phyloP scores from a whole-genome alignment of 139 green algal species.

The Coelastrella sp. region DNA sequence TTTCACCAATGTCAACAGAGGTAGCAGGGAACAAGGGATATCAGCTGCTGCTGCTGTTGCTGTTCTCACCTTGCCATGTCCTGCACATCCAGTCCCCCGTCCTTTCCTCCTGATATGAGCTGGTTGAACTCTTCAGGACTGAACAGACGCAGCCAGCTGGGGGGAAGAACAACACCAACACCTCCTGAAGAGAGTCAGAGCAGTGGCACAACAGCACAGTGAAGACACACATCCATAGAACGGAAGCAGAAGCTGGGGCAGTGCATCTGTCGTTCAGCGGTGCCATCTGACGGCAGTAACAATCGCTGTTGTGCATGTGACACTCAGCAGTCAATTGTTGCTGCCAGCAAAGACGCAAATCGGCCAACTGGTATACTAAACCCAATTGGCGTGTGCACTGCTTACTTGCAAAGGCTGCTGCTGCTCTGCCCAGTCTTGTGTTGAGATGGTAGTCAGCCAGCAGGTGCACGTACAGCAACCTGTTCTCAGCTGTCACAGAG shows the following conservation, averaged over 20 bases:
- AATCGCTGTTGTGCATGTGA: too few species aligned
- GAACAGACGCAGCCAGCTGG: conserved; percentile 80
- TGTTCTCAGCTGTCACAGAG: conserved; percentile 78
- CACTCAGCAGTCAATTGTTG: too few species aligned
- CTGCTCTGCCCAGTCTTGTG: conserved; percentile 67
- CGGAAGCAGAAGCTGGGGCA: too few species aligned
- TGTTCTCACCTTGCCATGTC: conserved; percentile 77
- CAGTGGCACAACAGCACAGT: too few species aligned
- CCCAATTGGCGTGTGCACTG: too few species aligned
- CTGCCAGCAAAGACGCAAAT: too few species aligned
- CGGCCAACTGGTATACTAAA: too few species aligned
- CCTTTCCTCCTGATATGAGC: conserved; percentile 62
- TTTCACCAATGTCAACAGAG: too few species aligned
- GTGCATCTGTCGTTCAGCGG: too few species aligned
- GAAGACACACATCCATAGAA: too few species aligned
- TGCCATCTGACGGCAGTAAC: too few species aligned
- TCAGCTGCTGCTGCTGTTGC: not conserved
- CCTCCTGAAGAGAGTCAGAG: conserved; percentile 11
- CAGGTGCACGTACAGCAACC: conserved; percentile 83
- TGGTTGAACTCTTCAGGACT: conserved; percentile 87
- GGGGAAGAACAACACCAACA: conserved; percentile 63
- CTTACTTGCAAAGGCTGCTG: conserved; percentile 84
- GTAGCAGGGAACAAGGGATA: too few species aligned
- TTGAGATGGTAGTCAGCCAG: conserved; percentile 89
- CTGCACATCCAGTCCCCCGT: conserved; percentile 71